Base-by-base conservation (phyloP, 495 filamentous ascomycete species). In the Cenococcum geophilum region DNA sequence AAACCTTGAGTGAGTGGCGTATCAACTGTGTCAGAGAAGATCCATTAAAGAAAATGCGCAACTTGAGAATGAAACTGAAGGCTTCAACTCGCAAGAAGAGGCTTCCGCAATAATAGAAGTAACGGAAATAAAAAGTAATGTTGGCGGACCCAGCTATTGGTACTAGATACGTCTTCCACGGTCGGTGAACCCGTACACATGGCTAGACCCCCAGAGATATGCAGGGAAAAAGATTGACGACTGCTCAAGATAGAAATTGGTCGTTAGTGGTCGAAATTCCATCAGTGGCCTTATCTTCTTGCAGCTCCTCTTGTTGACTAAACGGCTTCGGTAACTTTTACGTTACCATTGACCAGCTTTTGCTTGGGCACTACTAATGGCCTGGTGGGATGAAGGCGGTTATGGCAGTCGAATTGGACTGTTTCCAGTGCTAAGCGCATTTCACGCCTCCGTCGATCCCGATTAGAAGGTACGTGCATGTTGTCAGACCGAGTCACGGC, bases 281-380 rank as follows among this genome's bases (percentile, higher is more conserved):
- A 12, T 32, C 45, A 40, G 61, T 61, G 52, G 61, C 34, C 57
- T 68, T 68, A 68, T 68, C 65, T 34, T 50, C 54, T 18, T 58
- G 65, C 60, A 60, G 56, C 57, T 22, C 36, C 10, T 25, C 23
- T 34, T 21, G 21, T 51, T 67, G 56, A 68, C 65, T 64, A 64
- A 68, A 64, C 52, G 27, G 25, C 35, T 56, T 61, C 57, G 61
- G 57, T 68, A 68, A 68, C 22, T 64, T 55, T 68, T 61, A 68
- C 61, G 57, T 64, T 35, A 58, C 57, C 32, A 34, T 22, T 21
- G 16, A 52, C 4, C 23, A 37, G 32, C 53, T 56, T 6, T 56
- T 22, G n/a, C 25, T 37, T 16, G 25, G 49, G 23, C 49, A 23
- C 25, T 10, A 52, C 18, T 32, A 22, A 52, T 23, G 21, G 49